Evolutionary conservation across 2,329 filamentous ascomycete species (phyloP), one percentile per base, ranked within the genome.

Genomic region (Alternaria angustiovoidea): DNA sequence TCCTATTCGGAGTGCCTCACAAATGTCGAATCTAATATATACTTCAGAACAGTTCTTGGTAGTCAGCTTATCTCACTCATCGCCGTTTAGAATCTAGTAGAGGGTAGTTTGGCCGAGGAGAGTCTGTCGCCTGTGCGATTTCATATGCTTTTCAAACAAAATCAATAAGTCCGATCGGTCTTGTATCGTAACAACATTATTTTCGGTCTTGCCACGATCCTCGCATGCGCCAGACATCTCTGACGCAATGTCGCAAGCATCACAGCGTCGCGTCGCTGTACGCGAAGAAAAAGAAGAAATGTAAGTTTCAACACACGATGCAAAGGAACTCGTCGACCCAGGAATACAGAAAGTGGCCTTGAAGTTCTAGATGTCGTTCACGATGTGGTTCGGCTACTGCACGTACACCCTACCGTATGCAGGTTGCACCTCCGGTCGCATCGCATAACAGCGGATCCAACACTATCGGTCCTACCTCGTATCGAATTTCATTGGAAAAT

Each of bases 401-500:
- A 49, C 46, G 46, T 49, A 26, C 44, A 24, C 32, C 30, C 18
- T 4, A 36, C 32, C 5, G 46, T 38, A 49, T 49, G 46, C 46
- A 49, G 30, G 46, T 24, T 5, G 46, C 46, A n/a, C 16, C 46
- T 38, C 46, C 46, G 20, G 32, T 49, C 46, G 20, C 46, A 1
- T n/a, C 32, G 32, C 46, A 49, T 38, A 22, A 36, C 14, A 34
- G 18, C 32, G 30, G 46, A 49, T 36, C 34, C 32, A 18, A 38
- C 46, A 20, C 42, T 54, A 46, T 54, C 52, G 52, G 52, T 28
- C 52, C 52, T 47, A 38, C 22, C 52, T 47, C 52, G 52, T 54
- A 54, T 54, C 30, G 41, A 38, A 38, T 20, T 54, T 44, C 30
- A 46, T 53, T 53, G 38, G 26, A 34, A 53, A 30, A 41, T 24